Evolutionary conservation across 345 rosid species (phyloP), one percentile per base, ranked within the genome.

Genomic region (Eucalyptus curtisii): DNA sequence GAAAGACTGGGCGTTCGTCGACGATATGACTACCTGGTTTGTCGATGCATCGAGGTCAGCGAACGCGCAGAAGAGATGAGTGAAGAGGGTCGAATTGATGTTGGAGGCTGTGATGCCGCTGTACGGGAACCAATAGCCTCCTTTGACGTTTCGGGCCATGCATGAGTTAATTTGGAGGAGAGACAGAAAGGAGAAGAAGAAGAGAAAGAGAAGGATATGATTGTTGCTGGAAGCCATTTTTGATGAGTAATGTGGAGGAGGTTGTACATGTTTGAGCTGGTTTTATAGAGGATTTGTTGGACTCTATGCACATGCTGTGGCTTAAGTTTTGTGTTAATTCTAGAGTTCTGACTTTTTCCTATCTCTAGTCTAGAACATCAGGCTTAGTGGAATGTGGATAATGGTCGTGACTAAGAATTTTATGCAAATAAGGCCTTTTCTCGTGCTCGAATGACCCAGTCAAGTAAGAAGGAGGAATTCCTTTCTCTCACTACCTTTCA

Each of bases 41-140:
- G 92, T 95, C 80, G 91, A 90, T 27, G 92, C 2, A 89, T 95
- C 61, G 9, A 95, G 91, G 24, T 88, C 93, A 30, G 96, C 96
- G 52, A 93, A 95, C 48, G 96, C 95, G 24, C 93, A 95, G 45
- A 92, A 92, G 13, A 96, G 92, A 87, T 95, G 97, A n/a, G 97
- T 95, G 92, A 96, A 95, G 76, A 93, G 93, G 31, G 93, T 81
- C 49, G 97, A 93, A 53, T 95, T 87, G 47, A 95, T 93, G 89
- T 87, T 89, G 3, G 95, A 89, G 44, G 89, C 92, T 3, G 92
- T 87, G 24, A 89, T 88, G 5, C 87, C 93, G 64, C 93, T 89
- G 25, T 40, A 92, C 7, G 92, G 90, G 30, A 49, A 89, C 97
- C 97, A 96, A 88, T 96, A 95, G 1, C 91, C 90, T 22, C 94